These are phyloP conservation scores for Ustilago shanxiensis DNA, from an alignment of 1,284 basidiomycete genomes.

Conservation along the genomic window DNA sequence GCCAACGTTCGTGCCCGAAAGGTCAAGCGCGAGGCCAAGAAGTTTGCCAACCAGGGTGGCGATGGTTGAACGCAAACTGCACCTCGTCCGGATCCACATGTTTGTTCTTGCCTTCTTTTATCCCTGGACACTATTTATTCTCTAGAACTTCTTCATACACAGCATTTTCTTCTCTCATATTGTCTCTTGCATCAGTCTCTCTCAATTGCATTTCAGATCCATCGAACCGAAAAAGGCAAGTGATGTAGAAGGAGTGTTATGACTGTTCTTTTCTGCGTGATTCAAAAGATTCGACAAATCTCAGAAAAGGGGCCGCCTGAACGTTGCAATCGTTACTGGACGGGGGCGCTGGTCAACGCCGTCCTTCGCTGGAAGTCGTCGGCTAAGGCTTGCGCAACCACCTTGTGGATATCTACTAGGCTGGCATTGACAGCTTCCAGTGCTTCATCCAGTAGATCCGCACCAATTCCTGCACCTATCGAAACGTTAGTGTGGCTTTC, in stretches of 20 bases:
- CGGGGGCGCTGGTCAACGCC: conserved; percentile 15
- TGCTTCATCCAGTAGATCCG: conserved; percentile 27
- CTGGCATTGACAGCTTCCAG: conserved; percentile 27
- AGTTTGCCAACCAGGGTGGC: conserved; percentile 57
- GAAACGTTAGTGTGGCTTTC: not conserved
- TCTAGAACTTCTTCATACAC: conserved; percentile 1
- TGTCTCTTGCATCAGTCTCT: conserved; percentile 8
- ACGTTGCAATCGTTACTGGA: not conserved
- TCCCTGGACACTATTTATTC: conserved; percentile 1
- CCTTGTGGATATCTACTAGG: conserved; percentile 48
- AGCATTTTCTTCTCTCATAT: conserved; percentile 4
- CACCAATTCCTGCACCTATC: conserved; percentile 23
- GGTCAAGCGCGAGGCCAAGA: conserved; percentile 41
- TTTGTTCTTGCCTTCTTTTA: not conserved
- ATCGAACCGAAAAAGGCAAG: not conserved
- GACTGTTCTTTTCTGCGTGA: not conserved
- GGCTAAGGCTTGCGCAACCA: conserved; percentile 41
- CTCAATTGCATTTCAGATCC: conserved; percentile 9
- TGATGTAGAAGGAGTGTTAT: not conserved
- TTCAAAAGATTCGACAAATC: not conserved
- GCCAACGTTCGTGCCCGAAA: conserved; percentile 37
- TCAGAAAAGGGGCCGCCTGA: not conserved
- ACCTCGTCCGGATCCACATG: not conserved
- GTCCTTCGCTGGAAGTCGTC: conserved; percentile 41
- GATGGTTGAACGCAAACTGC: conserved; percentile 35